Evolutionary conservation across 2,329 filamentous ascomycete species (phyloP), one percentile per base, ranked within the genome.

Genomic region (Sclerotinia nivalis): DNA sequence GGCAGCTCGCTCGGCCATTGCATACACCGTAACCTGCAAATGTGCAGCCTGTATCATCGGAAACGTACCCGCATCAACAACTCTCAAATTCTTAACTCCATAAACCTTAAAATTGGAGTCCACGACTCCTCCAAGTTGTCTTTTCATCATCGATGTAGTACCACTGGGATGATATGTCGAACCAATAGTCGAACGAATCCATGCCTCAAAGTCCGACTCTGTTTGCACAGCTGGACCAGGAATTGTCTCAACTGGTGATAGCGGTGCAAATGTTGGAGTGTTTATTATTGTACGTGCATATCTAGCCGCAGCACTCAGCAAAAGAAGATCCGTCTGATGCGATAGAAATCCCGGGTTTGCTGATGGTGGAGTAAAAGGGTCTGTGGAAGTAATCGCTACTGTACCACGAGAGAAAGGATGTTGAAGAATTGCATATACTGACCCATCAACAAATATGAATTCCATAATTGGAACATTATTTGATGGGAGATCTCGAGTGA

Each of bases 351-450:
- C 83, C 2, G 85, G 84, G 71, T 88, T 83, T 75, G 88, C 87
- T 31, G 82, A 78, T 0, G 84, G 82, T 15, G 78, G 72, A 4
- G 80, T 80, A 5, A 77, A 74, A 20, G 81, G 75, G 25, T 82
- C 78, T 0, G 80, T 68, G 2, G 80, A 79, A 15, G 77, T 77
- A 72, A 89, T 86, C 78, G 90, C 88, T 59, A 87, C 84, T 52
- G 81, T 82, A 0, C 88, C 88, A 0, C 85, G 83, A 5, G 84
- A 86, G 75, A 88, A 85, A 0, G 88, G 80, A 71, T 83, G 88
- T 72, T 85, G 85, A 37, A 88, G 83, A 70, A 84, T 84, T 0
- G 83, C 81, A 66, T 84, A 83, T 10, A 68, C 10, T 40, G 22
- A 6, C 1, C 69, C 55, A 20, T 60, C 69, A 15, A 12, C 8